Base-by-base conservation (phyloP, 23 red algal genomes). In the Pyropia yezoensis region DNA sequence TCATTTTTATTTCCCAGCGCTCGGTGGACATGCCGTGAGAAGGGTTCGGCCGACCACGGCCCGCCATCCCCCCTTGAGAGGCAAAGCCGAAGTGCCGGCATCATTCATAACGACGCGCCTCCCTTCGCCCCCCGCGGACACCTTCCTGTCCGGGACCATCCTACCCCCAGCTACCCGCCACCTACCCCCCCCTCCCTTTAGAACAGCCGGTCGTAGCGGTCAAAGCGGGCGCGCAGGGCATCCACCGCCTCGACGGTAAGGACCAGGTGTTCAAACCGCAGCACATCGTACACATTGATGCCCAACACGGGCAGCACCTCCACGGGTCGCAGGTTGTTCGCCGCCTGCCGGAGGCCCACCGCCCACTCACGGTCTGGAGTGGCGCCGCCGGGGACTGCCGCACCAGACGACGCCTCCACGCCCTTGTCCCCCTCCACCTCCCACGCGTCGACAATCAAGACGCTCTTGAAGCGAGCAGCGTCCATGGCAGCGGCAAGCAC, bases 231-330 rank as follows among this genome's bases (percentile, higher is more conserved):
- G 13, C 28, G 50, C 59, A 95, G 52, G 27, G 61, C 23, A 45
- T 84, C 57, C 19, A 95, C 45, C 14, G 83, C 90, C 23, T 39
- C 54, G 22, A 55, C 69, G n/a, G 82, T 87, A 23, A 95, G 56
- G 13, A 95, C 82, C 27, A 95, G 50, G 30, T 76, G 83, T 33
- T 95, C 71, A 63, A 83, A 83, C 17, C 61, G 59, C 33, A 95
- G 65, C n/a, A 79, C 52, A 54, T 95, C 90, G 63, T 95, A 82
- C 19, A 95, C 90, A 49, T 95, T 95, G 21, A 95, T 62, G 33
- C 78, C 78, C 25, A 33, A 52, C 55, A 68, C 60, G 23, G 74
- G 71, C 77, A 88, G 67, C 21, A 78, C 81, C 39, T 80, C 51
- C 18, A 75, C 63, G 24, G 58, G 32, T 7, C 70, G 60, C 3